Evolutionary conservation across 1,284 basidiomycete genomes (phyloP).

Genomic region (Apiotrichum veenhuisii): DNA sequence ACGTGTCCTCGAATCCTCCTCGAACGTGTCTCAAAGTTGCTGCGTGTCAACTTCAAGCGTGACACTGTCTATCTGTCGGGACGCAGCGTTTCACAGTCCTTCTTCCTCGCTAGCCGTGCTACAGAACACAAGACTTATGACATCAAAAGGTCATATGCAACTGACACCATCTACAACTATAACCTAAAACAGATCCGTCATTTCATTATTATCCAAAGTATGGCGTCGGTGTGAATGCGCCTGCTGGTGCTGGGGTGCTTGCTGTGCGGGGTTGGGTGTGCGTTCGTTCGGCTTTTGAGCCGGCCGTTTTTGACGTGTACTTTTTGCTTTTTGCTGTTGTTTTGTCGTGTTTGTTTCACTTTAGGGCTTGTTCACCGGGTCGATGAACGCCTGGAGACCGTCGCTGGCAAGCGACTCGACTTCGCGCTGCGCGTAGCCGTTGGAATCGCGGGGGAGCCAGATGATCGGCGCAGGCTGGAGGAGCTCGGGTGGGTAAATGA

Average conservation of each 20-base stretch:
- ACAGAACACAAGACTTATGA: not conserved
- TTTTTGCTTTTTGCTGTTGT: too few relatives aligned
- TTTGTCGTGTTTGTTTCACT: not conserved
- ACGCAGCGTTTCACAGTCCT: too few relatives aligned
- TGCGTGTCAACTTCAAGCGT: too few relatives aligned
- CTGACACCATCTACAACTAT: not conserved
- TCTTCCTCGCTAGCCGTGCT: not conserved
- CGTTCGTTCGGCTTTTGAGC: too few relatives aligned
- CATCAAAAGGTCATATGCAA: not conserved
- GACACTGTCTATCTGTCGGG: too few relatives aligned
- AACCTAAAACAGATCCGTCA: not conserved
- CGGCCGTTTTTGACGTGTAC: too few relatives aligned
- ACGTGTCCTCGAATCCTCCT: too few relatives aligned
- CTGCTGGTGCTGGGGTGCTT: too few relatives aligned
- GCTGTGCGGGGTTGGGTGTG: too few relatives aligned
- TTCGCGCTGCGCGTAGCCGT: slow-evolving; percentile 56
- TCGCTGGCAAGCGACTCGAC: slow-evolving; percentile 28
- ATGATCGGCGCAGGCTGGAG: slow-evolving; percentile 69
- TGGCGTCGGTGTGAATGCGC: not conserved
- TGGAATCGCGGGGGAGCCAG: slow-evolving; percentile 71
- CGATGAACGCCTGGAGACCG: slow-evolving; percentile 29
- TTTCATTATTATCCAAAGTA: not conserved
- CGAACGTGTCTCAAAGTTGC: too few relatives aligned
- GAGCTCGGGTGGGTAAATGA: slow-evolving; percentile 74
- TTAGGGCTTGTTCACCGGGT: slow-evolving; percentile 10